Conservation (phyloP, 352 stramenopile genomes). For the Hyaloperonospora arabidopsidis region DNA sequence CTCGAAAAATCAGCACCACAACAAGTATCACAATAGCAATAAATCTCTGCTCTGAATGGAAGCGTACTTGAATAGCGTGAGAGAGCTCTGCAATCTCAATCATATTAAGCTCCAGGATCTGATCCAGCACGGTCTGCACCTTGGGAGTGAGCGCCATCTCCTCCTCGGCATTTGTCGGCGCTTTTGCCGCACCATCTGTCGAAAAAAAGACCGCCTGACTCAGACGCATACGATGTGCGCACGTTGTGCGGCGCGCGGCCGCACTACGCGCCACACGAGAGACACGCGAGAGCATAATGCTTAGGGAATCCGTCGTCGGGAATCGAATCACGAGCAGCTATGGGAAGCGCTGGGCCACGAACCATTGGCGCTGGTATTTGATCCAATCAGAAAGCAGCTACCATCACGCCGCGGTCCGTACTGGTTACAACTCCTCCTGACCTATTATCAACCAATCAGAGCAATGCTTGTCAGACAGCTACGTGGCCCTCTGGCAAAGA, state of each 20-base stretch:
- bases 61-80: constrained; percentile 67
- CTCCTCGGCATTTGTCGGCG: constrained; percentile 39
- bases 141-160: constrained; percentile 69
- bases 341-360: constrained; percentile 20
- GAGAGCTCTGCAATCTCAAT: constrained; percentile 85
- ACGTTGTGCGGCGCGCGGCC: constrained; percentile 40
- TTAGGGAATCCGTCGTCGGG: constrained; percentile 11
- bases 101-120: constrained; percentile 87
- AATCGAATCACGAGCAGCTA: constrained; percentile 20
- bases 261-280: constrained; percentile 51
- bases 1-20: background rate
- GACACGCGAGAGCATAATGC: constrained; percentile 69
- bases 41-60: background rate
- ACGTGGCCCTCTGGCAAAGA: constrained; percentile 14
- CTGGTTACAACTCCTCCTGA: constrained; percentile 7
- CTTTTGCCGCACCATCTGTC: constrained; percentile 21
- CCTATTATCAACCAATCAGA: constrained; percentile 13
- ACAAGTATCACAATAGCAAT: background rate
- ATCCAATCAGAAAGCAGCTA: constrained; percentile 4
- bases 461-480: constrained; percentile 12
- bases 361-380: constrained; percentile 7
- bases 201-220: constrained; percentile 58
- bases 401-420: background rate
- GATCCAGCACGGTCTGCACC: constrained; percentile 76
- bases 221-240: constrained; percentile 34